Evolutionary conservation across 2,329 filamentous ascomycete species (phyloP), one percentile per base, ranked within the genome.

Genomic region (Nannizziopsis barbatae): DNA sequence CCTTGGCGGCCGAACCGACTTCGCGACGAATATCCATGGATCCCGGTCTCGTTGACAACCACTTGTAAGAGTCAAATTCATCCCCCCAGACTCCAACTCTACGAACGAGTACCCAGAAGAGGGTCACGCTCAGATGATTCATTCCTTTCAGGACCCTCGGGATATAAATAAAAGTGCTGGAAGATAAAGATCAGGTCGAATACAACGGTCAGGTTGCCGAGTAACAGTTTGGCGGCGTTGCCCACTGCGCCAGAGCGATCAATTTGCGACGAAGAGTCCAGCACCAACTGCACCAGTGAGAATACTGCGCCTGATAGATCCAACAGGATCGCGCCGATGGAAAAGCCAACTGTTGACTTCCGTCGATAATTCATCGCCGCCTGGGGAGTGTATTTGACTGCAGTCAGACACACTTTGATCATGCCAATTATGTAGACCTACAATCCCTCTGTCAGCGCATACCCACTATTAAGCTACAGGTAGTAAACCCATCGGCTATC

Each of bases 331-430:
- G 30, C 30, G 5, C 15, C 7, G 9, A 45, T 45, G 12, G 27
- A 33, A 17, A 35, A 45, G 2, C 42, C 42, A 20, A 10, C 42
- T 3, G 88, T 95, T 4, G 86, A 84, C 50, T 78, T 77, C 47
- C 86, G 81, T 22, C 71, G 72, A 63, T 75, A 82, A 72, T 95
- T 96, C 53, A 87, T 75, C 51, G 92, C 67, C 4, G 83, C 79
- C 63, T 96, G 90, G 1, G 90, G 89, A 64, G 30, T 20, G 14
- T 45, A 45, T 18, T 45, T 45, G 5, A 45, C 8, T 8, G 15
- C 27, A 5, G 42, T 45, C 12, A 35, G 12, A n/a, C 32, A 45
- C 2, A 45, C 12, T 20, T 45, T 45, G 27, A 45, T 36, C 14
- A 17, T 15, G 15, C 30, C 30, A 35, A 45, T 32, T 12, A 32